Percentiles rank a stretch among this genome's conserved stretches.
Evolutionary conservation across 2,329 filamentous ascomycete genomes (phyloP).

Genomic region (Parastagonospora avenae): DNA sequence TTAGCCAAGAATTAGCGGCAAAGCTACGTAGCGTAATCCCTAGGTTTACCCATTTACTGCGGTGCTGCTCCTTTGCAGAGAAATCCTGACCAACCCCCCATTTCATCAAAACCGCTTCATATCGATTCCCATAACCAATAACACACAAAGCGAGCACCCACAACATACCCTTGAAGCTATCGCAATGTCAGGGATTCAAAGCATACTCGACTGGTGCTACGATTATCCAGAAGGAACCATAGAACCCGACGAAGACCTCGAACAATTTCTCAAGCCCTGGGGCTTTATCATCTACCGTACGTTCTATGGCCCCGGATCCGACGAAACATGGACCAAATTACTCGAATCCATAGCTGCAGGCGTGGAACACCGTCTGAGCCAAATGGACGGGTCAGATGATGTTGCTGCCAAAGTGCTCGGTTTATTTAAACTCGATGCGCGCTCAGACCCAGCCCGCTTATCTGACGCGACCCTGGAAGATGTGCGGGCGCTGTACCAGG

Average conservation of each 20-base stretch:
- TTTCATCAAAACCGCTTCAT: too few species aligned
- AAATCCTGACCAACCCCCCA: too few species aligned
- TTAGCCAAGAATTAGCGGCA: too few species aligned
- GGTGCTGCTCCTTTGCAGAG: too few species aligned
- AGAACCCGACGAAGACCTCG: not conserved
- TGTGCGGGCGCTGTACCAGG: constrained; percentile 5
- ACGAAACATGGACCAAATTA: not conserved
- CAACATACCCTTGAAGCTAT: too few species aligned
- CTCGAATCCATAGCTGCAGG: not conserved
- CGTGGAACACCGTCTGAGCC: not conserved
- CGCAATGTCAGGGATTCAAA: too few species aligned
- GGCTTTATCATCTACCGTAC: constrained; percentile 4
- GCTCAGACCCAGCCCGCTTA: constrained; percentile 3
- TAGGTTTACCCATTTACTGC: too few species aligned
- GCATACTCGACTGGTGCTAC: too few species aligned
- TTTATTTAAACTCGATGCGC: constrained; percentile 5
- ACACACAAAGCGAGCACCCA: too few species aligned
- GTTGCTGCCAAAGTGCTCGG: not conserved
- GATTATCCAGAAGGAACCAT: too few species aligned
- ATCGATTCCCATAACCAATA: too few species aligned
- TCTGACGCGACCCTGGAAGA: constrained; percentile 1
- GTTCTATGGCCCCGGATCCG: not conserved
- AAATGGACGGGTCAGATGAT: not conserved
- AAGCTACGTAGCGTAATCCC: too few species aligned
- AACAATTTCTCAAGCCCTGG: not conserved